Percentiles rank a stretch among this genome's conserved stretches.
Evolutionary conservation across 2,329 filamentous ascomycete species (phyloP).

Genomic region (Ophiostoma triangulosporum): DNA sequence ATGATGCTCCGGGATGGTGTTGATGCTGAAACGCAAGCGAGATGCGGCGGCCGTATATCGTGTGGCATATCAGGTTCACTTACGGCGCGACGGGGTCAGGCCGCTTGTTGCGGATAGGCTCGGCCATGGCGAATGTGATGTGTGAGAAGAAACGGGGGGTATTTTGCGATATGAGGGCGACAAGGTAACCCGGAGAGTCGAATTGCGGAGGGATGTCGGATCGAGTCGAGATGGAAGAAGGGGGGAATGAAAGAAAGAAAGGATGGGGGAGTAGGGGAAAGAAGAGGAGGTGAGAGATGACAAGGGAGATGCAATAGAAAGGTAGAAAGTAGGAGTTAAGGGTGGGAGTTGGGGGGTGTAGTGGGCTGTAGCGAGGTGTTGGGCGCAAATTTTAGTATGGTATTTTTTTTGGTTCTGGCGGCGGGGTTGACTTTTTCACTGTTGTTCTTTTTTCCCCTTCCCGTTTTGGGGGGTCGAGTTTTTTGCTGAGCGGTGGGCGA

Average conservation of each 20-base stretch:
- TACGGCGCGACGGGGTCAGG: conserved; percentile 45
- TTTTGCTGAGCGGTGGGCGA: conserved; percentile 15
- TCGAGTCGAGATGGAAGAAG: neutral
- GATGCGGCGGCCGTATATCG: neutral
- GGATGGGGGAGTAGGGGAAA: conserved; percentile 8
- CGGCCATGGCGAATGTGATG: conserved; percentile 32
- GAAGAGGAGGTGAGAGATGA: conserved; percentile 6
- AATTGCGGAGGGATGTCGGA: neutral
- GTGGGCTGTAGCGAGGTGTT: conserved; percentile 6
- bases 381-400: conserved; percentile 10
- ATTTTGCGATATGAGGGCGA: neutral
- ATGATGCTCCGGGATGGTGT: neutral
- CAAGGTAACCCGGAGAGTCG: neutral
- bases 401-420: conserved; percentile 6
- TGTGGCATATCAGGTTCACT: conserved; percentile 18
- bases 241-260: conserved; percentile 5
- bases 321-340: conserved; percentile 4
- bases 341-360: neutral
- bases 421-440: conserved; percentile 15
- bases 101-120: conserved; percentile 51
- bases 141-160: neutral
- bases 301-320: conserved; percentile 13
- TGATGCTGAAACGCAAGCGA: neutral
- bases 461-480: conserved; percentile 7
- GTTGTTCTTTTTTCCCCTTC: too few relatives aligned